A percentile compares a stretch with the other conserved stretches of the same genome.
Conservation (phyloP, 371 early-diverging fungal species). For the Chytridiales sp. region DNA sequence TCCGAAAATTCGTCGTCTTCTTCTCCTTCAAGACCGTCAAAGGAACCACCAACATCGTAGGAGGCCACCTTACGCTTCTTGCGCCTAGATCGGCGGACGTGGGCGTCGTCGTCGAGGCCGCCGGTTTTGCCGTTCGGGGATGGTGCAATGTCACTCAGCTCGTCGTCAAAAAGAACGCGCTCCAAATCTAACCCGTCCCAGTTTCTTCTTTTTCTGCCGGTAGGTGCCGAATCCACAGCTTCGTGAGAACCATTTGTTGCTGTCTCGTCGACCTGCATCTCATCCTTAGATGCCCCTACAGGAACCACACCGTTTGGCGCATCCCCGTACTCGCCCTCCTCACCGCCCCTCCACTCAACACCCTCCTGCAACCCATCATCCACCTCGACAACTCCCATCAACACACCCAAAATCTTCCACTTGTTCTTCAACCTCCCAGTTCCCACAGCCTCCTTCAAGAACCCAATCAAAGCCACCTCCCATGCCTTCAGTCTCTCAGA, state of each 20-base stretch:
- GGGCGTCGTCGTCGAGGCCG: neutral
- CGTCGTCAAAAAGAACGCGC: neutral
- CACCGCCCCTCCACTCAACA: no score
- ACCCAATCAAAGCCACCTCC: constrained; percentile 49
- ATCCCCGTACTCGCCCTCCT: constrained; percentile 69
- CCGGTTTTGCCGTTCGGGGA: neutral
- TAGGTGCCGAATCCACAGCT: constrained; percentile 3
- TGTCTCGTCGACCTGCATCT: constrained; percentile 13
- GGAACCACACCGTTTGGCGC: constrained; percentile 37
- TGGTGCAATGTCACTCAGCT: neutral
- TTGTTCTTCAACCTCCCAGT: constrained; percentile 19
- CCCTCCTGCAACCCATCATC: constrained; percentile 75
- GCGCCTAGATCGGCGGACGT: constrained; percentile 5
- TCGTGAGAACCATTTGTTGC: constrained; percentile 7
- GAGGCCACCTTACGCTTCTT: constrained; percentile 18
- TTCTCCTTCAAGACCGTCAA: neutral
- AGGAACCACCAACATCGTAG: neutral
- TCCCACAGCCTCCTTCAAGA: constrained; percentile 32
- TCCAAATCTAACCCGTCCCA: no score
- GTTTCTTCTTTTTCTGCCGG: constrained; percentile 11
- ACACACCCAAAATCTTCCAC: constrained; percentile 55
- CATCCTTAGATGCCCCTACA: no score
- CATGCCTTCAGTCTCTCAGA: constrained; percentile 40
- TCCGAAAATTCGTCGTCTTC: constrained; percentile 6
- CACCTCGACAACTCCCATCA: constrained; percentile 73